A percentile compares a stretch with the other conserved stretches of the same genome.
Evolutionary conservation across 306 rosid genomes (phyloP).

Genomic region (Vicia sativa): DNA sequence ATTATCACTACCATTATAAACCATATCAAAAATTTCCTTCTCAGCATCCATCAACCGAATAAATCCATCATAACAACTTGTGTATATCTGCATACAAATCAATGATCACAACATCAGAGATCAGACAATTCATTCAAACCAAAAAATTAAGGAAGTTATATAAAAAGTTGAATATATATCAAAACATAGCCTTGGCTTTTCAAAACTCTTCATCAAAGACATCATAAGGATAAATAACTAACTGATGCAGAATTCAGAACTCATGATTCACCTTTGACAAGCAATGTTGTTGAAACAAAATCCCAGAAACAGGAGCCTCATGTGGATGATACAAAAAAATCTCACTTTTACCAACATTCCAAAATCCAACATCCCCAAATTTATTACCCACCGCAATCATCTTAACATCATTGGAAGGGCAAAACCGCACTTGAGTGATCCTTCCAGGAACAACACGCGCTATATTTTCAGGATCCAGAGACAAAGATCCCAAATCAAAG

Average conservation of each 20-base stretch:
- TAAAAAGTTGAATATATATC: background rate
- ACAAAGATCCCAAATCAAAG: slow-evolving; percentile 50
- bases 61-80: slow-evolving; percentile 76
- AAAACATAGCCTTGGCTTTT: background rate
- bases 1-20: slow-evolving; percentile 50
- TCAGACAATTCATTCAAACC: background rate
- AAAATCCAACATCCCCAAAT: slow-evolving; percentile 76
- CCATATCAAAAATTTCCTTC: slow-evolving; percentile 79
- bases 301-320: slow-evolving; percentile 68
- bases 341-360: slow-evolving; percentile 57
- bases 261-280: slow-evolving; percentile 58
- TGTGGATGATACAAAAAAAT: slow-evolving; percentile 66
- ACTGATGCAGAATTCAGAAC: background rate
- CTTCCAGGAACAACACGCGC: slow-evolving; percentile 68
- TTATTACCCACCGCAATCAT: slow-evolving; percentile 68
- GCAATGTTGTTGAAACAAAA: slow-evolving; percentile 59
- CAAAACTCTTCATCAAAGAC: background rate
- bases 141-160: background rate
- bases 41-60: slow-evolving; percentile 82
- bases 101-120: slow-evolving; percentile 14
- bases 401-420: slow-evolving; percentile 59
- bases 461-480: slow-evolving; percentile 60
- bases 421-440: slow-evolving; percentile 54
- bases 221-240: background rate
- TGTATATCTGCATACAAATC: slow-evolving; percentile 59